These are phyloP conservation scores for Diplodia seriata DNA, from an alignment of 2,329 filamentous ascomycete species.

Conservation along the genomic window DNA sequence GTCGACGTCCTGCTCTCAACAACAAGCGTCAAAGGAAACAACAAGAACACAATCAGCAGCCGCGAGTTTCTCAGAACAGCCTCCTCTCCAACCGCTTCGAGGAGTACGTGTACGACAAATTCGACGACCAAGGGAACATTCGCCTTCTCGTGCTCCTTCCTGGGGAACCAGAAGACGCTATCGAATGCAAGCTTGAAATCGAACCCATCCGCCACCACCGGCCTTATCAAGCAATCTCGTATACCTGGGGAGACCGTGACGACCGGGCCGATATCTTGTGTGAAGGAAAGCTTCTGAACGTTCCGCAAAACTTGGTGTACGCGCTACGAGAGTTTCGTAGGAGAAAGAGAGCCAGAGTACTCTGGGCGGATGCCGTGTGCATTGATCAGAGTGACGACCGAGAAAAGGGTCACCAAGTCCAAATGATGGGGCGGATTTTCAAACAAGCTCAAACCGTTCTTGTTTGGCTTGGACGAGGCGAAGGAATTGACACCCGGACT, in stretches of 20 bases:
- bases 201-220: neutral
- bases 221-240: conserved; percentile 34
- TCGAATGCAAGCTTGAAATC: neutral
- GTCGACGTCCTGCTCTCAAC: neutral
- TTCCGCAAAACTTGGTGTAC: conserved; percentile 5
- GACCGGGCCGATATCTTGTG: conserved; percentile 22
- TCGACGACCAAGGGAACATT: neutral
- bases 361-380: conserved; percentile 35
- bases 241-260: conserved; percentile 30
- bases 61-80: neutral
- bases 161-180: neutral
- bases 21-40: neutral
- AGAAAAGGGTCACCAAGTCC: conserved; percentile 32
- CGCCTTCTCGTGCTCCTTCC: conserved; percentile 7
- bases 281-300: conserved; percentile 5
- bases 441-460: conserved; percentile 23
- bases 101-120: neutral
- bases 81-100: neutral
- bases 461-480: conserved; percentile 16
- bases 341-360: conserved; percentile 1
- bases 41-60: neutral
- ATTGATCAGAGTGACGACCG: conserved; percentile 32
- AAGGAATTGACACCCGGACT: neutral
- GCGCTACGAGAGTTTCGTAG: conserved; percentile 28
- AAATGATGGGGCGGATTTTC: conserved; percentile 31